phyloP scores from a whole-genome alignment of 106 monocot species.

The Dendrobium catenatum region DNA sequence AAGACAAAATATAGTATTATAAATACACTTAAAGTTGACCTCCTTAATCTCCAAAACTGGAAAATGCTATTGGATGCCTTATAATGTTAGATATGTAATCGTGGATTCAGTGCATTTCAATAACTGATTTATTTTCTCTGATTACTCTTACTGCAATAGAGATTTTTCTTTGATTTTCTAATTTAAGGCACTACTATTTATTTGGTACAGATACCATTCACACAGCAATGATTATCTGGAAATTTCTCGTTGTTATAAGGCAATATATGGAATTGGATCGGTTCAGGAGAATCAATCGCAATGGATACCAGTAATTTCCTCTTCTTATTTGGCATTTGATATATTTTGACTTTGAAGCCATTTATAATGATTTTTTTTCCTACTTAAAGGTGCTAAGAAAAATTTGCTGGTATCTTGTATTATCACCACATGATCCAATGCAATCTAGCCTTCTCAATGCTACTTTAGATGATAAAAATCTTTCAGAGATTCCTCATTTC shows the following conservation, averaged over 20 bases:
- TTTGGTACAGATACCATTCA: conserved; percentile 59
- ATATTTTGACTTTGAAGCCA: not conserved
- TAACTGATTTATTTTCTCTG: not conserved
- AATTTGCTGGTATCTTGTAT: conserved; percentile 95
- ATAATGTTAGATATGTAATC: not conserved
- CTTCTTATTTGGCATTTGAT: not conserved
- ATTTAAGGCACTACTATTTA: not conserved
- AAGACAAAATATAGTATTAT: not conserved
- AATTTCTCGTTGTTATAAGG: conserved; percentile 90
- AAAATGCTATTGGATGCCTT: not conserved
- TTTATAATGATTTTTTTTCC: not conserved
- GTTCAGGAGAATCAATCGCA: conserved; percentile 76
- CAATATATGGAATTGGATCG: conserved; percentile 94
- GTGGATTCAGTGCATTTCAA: not conserved
- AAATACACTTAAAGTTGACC: not conserved
- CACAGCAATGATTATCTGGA: conserved; percentile 90
- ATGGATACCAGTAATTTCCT: conserved; percentile 74
- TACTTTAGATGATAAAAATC: conserved; percentile 88
- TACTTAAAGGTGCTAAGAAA: conserved; percentile 76
- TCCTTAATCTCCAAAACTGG: not conserved
- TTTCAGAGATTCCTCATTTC: conserved; percentile 89
- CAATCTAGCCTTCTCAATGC: conserved; percentile 97
- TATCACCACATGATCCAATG: conserved; percentile 96
- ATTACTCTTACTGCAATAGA: not conserved
- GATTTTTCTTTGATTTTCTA: not conserved